These are phyloP conservation scores for Zygoascus flipseniorum DNA, from an alignment of 805 yeast species.

Conservation along the genomic window DNA sequence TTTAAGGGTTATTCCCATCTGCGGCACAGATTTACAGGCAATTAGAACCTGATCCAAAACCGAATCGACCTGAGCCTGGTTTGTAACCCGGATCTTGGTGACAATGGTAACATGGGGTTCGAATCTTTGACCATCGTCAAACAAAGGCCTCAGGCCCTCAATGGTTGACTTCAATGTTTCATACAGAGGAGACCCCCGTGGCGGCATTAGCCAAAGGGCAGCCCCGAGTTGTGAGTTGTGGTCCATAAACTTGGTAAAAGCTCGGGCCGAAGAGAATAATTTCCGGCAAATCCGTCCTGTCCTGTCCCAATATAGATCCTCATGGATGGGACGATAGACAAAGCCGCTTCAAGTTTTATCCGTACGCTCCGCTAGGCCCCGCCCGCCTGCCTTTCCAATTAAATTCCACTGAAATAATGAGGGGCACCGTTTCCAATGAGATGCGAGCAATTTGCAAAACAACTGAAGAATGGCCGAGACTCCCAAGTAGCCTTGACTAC, in stretches of 20 bases:
- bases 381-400: no score
- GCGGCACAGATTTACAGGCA: slow-evolving; percentile 40
- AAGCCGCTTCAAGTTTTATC: no score
- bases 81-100: slow-evolving; percentile 44
- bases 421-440: no score
- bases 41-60: slow-evolving; percentile 51
- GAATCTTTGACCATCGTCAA: slow-evolving; percentile 59
- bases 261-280: neutral
- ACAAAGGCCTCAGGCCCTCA: slow-evolving; percentile 58
- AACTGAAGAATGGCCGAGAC: no score
- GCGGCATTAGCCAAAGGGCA: slow-evolving; percentile 75
- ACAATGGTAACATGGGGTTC: slow-evolving; percentile 76
- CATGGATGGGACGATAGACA: no score
- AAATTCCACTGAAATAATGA: no score
- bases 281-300: neutral
- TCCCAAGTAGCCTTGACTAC: no score
- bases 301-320: neutral
- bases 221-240: slow-evolving; percentile 31
- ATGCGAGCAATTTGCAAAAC: no score
- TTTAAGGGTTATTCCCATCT: slow-evolving; percentile 34
- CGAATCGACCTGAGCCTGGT: slow-evolving; percentile 48
- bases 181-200: slow-evolving; percentile 40
- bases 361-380: no score
- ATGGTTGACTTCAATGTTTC: slow-evolving; percentile 53
- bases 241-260: neutral